A percentile compares a stretch with the other conserved stretches of the same genome.
These are phyloP conservation scores for Hypsizygus marmoreus DNA, from an alignment of 768 basidiomycete genomes.

Conservation along the genomic window DNA sequence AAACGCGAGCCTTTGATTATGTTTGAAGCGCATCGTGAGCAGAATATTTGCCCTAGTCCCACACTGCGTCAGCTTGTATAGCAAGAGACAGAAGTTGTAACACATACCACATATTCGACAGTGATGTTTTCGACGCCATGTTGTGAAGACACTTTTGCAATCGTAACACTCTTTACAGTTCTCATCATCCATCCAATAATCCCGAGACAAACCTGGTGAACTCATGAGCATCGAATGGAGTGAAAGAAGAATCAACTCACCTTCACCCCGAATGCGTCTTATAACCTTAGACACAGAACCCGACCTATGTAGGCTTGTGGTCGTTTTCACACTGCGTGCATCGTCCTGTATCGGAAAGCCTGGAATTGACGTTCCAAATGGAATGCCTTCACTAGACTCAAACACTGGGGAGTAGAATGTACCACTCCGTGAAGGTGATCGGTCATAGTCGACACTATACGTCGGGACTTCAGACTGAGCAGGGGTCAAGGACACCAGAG, in stretches of 20 bases:
- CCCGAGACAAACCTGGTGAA: constrained; percentile 73
- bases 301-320: constrained; percentile 68
- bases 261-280: constrained; percentile 87
- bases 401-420: constrained; percentile 52
- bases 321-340: constrained; percentile 81
- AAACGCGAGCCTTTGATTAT: constrained; percentile 94
- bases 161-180: constrained; percentile 95
- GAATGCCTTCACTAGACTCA: constrained; percentile 55
- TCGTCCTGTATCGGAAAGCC: constrained; percentile 94
- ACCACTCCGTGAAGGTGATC: constrained; percentile 54
- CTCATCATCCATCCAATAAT: constrained; percentile 99
- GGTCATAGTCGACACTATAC: constrained; percentile 65
- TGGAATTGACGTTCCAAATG: constrained; percentile 78
- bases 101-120: constrained; percentile 91
- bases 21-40: constrained; percentile 94
- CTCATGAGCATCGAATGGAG: constrained; percentile 2
- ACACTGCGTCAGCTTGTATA: constrained; percentile 1
- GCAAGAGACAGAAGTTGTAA: background rate
- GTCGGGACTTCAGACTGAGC: constrained; percentile 80
- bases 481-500: constrained; percentile 82
- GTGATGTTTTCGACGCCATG: constrained; percentile 95
- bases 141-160: constrained; percentile 91
- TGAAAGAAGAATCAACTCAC: constrained; percentile 35
- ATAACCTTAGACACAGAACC: constrained; percentile 92
- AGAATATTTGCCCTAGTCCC: constrained; percentile 94